Conservation (phyloP, 129 eudicot genomes). For the Centrapalus pauciflorus region DNA sequence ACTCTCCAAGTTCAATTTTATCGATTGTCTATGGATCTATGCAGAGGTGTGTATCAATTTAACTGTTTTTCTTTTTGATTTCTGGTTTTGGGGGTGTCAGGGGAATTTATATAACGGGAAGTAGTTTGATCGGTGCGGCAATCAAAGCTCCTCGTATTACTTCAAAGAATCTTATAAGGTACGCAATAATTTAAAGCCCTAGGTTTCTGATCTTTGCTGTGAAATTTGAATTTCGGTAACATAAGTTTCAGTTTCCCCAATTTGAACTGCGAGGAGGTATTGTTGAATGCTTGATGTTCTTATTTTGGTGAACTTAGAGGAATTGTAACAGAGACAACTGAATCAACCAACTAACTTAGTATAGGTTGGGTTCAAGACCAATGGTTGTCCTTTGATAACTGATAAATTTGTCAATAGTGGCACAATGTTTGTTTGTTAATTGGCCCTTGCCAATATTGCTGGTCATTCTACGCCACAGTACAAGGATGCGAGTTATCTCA, state of each 20-base stretch:
- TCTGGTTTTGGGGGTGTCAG: conserved; percentile 15
- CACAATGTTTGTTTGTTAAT: too few species aligned
- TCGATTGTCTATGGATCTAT: not conserved
- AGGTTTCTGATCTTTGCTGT: not conserved
- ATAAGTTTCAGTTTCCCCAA: not conserved
- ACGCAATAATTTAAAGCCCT: not conserved
- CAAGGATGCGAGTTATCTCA: not conserved
- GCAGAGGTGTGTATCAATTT: not conserved
- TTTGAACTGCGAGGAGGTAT: not conserved
- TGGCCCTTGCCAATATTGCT: not conserved
- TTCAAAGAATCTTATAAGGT: conserved; percentile 85
- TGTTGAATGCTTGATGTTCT: too few species aligned
- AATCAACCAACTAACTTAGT: too few species aligned
- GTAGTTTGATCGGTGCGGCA: conserved; percentile 95
- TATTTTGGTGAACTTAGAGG: too few species aligned
- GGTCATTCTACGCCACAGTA: not conserved
- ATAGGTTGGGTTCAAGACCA: too few species aligned
- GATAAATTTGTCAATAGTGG: too few species aligned
- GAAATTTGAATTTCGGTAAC: not conserved
- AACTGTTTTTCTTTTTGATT: not conserved
- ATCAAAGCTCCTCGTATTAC: conserved; percentile 94
- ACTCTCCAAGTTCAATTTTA: not conserved
- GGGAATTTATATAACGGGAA: conserved; percentile 88
- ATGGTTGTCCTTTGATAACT: too few species aligned
- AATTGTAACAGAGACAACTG: too few species aligned